Evolutionary conservation across 352 stramenopile species (phyloP).

Genomic region (Phytophthora fragariaefolia): DNA sequence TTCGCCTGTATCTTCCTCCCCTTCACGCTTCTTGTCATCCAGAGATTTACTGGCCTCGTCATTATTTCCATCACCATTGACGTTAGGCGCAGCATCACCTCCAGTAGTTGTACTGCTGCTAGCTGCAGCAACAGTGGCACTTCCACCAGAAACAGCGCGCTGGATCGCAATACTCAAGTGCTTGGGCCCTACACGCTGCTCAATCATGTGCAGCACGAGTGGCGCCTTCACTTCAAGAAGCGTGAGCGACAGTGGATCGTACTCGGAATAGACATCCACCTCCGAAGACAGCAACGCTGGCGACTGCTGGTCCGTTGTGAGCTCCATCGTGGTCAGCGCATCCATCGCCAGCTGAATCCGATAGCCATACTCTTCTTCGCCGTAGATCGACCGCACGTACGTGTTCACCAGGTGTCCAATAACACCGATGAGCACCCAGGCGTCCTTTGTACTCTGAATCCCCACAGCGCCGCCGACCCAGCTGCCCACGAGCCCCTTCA

Average conservation of each 20-base stretch:
- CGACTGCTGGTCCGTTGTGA: slow-evolving; percentile 70
- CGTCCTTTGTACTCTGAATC: slow-evolving; percentile 87
- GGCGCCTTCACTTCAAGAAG: slow-evolving; percentile 86
- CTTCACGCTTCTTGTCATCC: slow-evolving; percentile 43
- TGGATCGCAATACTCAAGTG: slow-evolving; percentile 82
- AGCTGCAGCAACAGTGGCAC: slow-evolving; percentile 23
- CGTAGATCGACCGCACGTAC: slow-evolving; percentile 81
- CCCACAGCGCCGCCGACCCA: slow-evolving; percentile 83
- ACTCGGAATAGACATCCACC: slow-evolving; percentile 87
- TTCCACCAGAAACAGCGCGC: slow-evolving; percentile 66
- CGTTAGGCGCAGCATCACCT: slow-evolving; percentile 29
- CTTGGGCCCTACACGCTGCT: slow-evolving; percentile 79
- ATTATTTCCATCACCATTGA: slow-evolving; percentile 48
- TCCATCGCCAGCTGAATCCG: slow-evolving; percentile 88
- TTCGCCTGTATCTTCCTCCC: slow-evolving; percentile 45
- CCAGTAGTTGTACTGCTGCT: slow-evolving; percentile 33
- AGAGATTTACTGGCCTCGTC: slow-evolving; percentile 31
- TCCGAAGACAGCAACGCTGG: slow-evolving; percentile 73
- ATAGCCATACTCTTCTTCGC: slow-evolving; percentile 87
- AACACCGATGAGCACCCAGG: slow-evolving; percentile 84
- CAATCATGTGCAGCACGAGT: slow-evolving; percentile 89
- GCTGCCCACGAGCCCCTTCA: slow-evolving; percentile 78
- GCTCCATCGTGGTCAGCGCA: slow-evolving; percentile 84
- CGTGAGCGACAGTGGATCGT: slow-evolving; percentile 72
- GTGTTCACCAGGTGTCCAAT: slow-evolving; percentile 85